These are phyloP conservation scores for Collybiopsis confluens DNA, from an alignment of 768 basidiomycete species.

Conservation along the genomic window DNA sequence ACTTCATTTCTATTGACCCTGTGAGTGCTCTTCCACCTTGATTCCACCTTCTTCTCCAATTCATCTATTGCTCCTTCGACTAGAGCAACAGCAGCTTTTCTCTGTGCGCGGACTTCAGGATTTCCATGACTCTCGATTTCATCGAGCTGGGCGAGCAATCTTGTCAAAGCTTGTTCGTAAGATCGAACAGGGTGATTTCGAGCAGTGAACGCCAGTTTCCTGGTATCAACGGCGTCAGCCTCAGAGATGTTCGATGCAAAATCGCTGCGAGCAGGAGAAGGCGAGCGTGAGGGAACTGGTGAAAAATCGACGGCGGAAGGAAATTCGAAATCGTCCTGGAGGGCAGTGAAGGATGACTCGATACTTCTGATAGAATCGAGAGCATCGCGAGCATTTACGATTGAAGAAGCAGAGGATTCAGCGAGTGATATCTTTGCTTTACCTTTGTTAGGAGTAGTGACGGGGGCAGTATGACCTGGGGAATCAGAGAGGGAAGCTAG, in stretches of 20 bases:
- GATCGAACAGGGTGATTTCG: slow-evolving; percentile 57
- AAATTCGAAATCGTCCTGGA: slow-evolving; percentile 35
- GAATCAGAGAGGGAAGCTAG: slow-evolving; percentile 29
- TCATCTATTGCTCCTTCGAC: slow-evolving; percentile 57
- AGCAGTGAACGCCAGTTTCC: slow-evolving; percentile 50
- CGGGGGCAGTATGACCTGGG: background rate
- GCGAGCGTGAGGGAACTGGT: slow-evolving; percentile 28
- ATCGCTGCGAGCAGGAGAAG: slow-evolving; percentile 18
- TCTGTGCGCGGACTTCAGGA: slow-evolving; percentile 38
- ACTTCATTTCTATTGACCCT: background rate
- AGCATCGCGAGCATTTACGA: slow-evolving; percentile 22
- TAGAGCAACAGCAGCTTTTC: slow-evolving; percentile 51
- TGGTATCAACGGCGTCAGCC: slow-evolving; percentile 17
- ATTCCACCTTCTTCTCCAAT: slow-evolving; percentile 46
- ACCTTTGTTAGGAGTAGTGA: slow-evolving; percentile 25
- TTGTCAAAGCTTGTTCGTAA: slow-evolving; percentile 57
- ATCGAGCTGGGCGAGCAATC: slow-evolving; percentile 55
- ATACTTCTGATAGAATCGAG: slow-evolving; percentile 37
- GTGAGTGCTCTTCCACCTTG: slow-evolving; percentile 22
- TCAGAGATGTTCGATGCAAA: slow-evolving; percentile 8
- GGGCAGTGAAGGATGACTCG: slow-evolving; percentile 34
- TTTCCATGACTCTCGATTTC: slow-evolving; percentile 59
- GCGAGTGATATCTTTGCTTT: slow-evolving; percentile 27
- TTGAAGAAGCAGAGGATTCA: background rate
- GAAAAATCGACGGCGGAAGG: slow-evolving; percentile 38